A percentile compares a stretch with the other conserved stretches of the same genome.
Evolutionary conservation across 1,284 basidiomycete genomes (phyloP).

Genomic region (Malassezia arunalokei): DNA sequence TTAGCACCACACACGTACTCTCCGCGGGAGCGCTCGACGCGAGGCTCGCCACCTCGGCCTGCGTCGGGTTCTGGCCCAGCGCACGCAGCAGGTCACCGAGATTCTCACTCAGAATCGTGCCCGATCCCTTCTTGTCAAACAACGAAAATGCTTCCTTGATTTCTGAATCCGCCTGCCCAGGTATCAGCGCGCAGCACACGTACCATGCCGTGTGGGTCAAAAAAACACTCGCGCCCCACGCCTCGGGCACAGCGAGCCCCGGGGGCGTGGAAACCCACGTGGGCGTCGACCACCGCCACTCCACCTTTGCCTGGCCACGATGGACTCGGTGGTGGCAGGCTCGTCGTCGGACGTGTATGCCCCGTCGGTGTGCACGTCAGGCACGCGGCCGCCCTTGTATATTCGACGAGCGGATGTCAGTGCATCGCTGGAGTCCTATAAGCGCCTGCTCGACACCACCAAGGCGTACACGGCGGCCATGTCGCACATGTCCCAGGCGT

Average conservation of each 20-base stretch:
- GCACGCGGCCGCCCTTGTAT: slow-evolving; percentile 55
- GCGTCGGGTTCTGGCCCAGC: slow-evolving; percentile 93
- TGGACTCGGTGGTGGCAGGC: background rate
- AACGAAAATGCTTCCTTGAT: slow-evolving; percentile 87
- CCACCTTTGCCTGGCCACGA: background rate
- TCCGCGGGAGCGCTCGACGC: slow-evolving; percentile 62
- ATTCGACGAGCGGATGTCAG: slow-evolving; percentile 70
- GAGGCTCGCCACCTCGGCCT: slow-evolving; percentile 82
- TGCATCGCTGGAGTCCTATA: slow-evolving; percentile 63
- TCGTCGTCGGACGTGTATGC: background rate
- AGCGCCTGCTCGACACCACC: slow-evolving; percentile 68
- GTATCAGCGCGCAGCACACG: background rate
- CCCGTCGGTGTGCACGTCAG: background rate
- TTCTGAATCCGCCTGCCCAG: slow-evolving; percentile 34
- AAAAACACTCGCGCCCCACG: too few species aligned
- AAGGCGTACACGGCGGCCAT: slow-evolving; percentile 73
- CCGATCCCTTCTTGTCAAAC: slow-evolving; percentile 91
- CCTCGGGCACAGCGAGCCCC: too few species aligned
- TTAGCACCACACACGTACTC: slow-evolving; percentile 34
- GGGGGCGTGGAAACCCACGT: too few species aligned
- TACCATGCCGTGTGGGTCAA: too few species aligned
- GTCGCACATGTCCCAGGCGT: slow-evolving; percentile 68
- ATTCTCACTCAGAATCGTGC: slow-evolving; percentile 71
- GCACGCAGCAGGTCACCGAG: slow-evolving; percentile 90
- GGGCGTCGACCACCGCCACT: background rate